Conservation (phyloP, 129 eudicot genomes). For the Silybum marianum region DNA sequence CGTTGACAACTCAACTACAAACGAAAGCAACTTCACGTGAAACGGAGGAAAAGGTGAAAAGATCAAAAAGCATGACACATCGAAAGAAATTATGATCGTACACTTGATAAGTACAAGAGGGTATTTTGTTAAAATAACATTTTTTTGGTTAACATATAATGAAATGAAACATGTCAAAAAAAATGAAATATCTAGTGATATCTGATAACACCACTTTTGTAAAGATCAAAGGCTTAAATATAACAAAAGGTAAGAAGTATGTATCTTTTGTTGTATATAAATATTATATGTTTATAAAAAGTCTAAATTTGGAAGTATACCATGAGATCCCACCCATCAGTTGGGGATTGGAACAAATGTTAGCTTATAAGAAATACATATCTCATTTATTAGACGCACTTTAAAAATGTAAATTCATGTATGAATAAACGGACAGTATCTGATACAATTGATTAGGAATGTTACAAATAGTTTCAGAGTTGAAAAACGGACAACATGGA, state of each 20-base stretch:
- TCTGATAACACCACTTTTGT: background rate
- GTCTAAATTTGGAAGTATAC: background rate
- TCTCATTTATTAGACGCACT: background rate
- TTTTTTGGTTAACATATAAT: background rate
- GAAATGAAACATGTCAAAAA: background rate
- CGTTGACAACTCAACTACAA: slow-evolving; percentile 12
- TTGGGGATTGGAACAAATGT: background rate
- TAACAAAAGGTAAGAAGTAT: too few relatives aligned
- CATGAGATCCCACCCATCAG: background rate
- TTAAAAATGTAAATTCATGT: too few relatives aligned
- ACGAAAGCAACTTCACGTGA: slow-evolving; percentile 9
- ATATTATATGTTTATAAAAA: too few relatives aligned
- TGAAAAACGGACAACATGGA: too few relatives aligned
- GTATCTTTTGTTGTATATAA: too few relatives aligned
- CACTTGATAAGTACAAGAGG: background rate
- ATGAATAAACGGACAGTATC: too few relatives aligned
- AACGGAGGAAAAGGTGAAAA: background rate
- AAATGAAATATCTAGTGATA: background rate
- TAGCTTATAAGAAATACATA: too few relatives aligned
- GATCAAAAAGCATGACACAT: background rate
- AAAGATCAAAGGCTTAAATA: background rate
- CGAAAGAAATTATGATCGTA: background rate
- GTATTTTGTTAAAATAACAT: background rate
- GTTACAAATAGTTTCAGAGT: too few relatives aligned
- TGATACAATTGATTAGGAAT: too few relatives aligned